Base-by-base conservation (phyloP, 768 basidiomycete genomes). In the Hydnomerulius pinastri region DNA sequence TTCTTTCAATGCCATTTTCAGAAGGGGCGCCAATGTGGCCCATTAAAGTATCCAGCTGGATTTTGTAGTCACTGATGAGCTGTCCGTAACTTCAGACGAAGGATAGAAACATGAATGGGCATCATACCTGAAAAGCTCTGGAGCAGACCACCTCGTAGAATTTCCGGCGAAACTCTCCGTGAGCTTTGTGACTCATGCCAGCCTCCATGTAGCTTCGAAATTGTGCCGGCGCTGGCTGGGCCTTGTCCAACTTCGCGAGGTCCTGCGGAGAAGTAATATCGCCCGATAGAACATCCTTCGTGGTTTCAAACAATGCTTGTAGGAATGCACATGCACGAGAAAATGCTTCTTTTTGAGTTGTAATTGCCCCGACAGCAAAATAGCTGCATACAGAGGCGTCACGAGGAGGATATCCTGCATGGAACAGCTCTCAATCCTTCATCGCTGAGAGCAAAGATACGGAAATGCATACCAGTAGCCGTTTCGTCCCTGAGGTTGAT, bases 151-250 rank as follows among this genome's bases (percentile, higher is more conserved):
- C n/a, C 24, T 23, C 15, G 27, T 39, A 39, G 25, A 48, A 48
- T 27, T 21, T 27, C 21, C 15, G 15, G 13, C 46, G 46, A 37
- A 37, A 48, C n/a, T 10, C 18, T 18, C 40, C 40, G 17, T 42
- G 39, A 20, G 6, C 13, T 21, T 29, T 32, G 28, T 30, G 28
- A 8, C 18, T 43, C 48, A 43, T 42, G 33, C 29, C 49, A 15
- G 44, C 27, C 11, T 7, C 36, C 49, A 50, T 48, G 46, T 28
- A 40, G 24, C 13, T 24, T 10, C 35, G 20, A 23, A 51, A 51
- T 21, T 13, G 4, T 32, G 5, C 13, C 49, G 41, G 47, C n/a
- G 35, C 4, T 3, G 23, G 23, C 13, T 24, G 6, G 11, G n/a
- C 13, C 8, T 6, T 10, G 20, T 38, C 37, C 10, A n/a, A n/a